These are phyloP conservation scores for Metschnikowia lachancei DNA, from an alignment of 805 yeast genomes.

Conservation along the genomic window DNA sequence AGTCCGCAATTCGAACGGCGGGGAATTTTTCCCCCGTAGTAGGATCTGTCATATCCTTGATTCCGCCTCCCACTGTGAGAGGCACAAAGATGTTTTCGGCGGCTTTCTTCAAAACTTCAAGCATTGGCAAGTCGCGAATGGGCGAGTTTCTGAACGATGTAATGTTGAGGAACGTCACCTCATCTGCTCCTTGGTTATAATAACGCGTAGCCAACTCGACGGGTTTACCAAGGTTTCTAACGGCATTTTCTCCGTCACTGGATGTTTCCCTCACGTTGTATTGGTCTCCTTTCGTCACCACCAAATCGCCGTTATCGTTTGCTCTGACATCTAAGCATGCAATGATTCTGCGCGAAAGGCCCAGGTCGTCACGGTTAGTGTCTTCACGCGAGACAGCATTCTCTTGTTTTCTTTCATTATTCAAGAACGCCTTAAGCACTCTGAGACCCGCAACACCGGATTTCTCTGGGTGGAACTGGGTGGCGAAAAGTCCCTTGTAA, in stretches of 20 bases:
- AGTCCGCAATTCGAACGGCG: conserved; percentile 85
- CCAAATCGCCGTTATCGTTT: conserved; percentile 91
- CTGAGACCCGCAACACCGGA: conserved; percentile 88
- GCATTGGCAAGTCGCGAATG: conserved; percentile 89
- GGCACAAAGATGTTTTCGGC: conserved; percentile 95
- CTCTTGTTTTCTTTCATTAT: conserved; percentile 32
- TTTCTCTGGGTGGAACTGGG: conserved; percentile 99
- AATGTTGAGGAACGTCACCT: conserved; percentile 89
- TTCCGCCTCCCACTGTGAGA: conserved; percentile 97
- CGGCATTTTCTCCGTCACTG: conserved; percentile 50
- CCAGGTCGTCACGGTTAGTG: conserved; percentile 26
- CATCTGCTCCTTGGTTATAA: conserved; percentile 95
- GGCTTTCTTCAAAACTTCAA: conserved; percentile 77
- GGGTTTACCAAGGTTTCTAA: conserved; percentile 94
- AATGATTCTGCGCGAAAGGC: conserved; percentile 85
- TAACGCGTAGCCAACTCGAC: conserved; percentile 89
- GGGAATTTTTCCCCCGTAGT: conserved; percentile 69
- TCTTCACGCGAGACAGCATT: conserved; percentile 10
- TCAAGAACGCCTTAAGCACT: conserved; percentile 70
- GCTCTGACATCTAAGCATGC: conserved; percentile 97
- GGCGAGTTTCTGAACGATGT: conserved; percentile 97
- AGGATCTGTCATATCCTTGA: conserved; percentile 84
- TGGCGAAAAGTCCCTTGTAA: conserved; percentile 80
- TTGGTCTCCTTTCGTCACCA: conserved; percentile 98
- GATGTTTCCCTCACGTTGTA: conserved; percentile 84